Conservation (phyloP, 345 rosid genomes). For the Trapa bicornis region DNA sequence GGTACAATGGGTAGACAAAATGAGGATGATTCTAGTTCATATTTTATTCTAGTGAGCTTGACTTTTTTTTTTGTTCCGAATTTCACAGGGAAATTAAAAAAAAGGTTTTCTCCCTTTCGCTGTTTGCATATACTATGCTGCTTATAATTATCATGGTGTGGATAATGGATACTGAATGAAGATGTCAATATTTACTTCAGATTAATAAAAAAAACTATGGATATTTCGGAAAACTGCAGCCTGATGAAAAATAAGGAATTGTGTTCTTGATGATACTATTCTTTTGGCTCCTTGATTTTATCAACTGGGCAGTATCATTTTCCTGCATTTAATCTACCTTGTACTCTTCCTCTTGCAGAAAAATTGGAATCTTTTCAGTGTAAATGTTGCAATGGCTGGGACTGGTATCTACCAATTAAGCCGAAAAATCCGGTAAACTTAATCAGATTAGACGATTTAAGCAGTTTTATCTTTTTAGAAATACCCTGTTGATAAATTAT, state of each 20-base stretch:
- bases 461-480: neutral
- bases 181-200: neutral
- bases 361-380: slow-evolving; percentile 91
- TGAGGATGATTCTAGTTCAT: neutral
- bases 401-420: slow-evolving; percentile 80
- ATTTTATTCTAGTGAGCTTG: neutral
- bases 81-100: neutral
- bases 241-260: neutral
- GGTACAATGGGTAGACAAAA: neutral
- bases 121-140: neutral
- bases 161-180: neutral
- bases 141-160: neutral
- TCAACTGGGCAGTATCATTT: neutral
- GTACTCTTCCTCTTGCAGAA: slow-evolving; percentile 33
- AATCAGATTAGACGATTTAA: neutral
- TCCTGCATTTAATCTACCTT: neutral
- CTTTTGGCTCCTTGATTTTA: neutral
- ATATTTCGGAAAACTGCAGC: neutral
- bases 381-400: slow-evolving; percentile 72
- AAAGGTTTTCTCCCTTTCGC: neutral
- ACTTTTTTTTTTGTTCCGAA: neutral
- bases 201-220: neutral
- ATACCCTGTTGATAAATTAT: neutral
- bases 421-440: slow-evolving; percentile 65
- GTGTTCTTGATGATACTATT: neutral